Percentiles rank a stretch among this genome's conserved stretches.
These are phyloP conservation scores for Lotus japonicus DNA, from an alignment of 306 rosid genomes.

Conservation along the genomic window DNA sequence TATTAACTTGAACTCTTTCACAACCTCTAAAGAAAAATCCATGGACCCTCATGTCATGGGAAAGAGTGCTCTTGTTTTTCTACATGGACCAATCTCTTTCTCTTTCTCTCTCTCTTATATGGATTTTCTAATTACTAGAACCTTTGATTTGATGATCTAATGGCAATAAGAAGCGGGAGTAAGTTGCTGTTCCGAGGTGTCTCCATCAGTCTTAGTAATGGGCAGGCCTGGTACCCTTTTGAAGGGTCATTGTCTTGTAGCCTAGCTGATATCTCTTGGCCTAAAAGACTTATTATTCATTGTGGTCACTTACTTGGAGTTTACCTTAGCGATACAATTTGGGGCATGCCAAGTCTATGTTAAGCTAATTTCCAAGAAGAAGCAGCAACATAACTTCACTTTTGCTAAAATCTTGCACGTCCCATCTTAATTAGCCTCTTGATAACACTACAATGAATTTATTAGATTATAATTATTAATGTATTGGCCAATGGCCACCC, in stretches of 20 bases:
- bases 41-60: slow-evolving; percentile 38
- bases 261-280: slow-evolving; percentile 7
- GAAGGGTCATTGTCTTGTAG: slow-evolving; percentile 49
- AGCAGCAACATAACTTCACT: slow-evolving; percentile 18
- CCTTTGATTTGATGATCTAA: slow-evolving; percentile 15
- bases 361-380: slow-evolving; percentile 31
- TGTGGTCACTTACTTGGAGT: slow-evolving; percentile 35
- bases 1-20: slow-evolving; percentile 46
- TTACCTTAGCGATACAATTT: neutral
- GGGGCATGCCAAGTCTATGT: too few species aligned
- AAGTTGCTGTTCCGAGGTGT: slow-evolving; percentile 41
- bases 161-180: slow-evolving; percentile 9
- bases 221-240: slow-evolving; percentile 35
- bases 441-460: neutral
- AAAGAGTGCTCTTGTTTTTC: slow-evolving; percentile 48
- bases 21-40: slow-evolving; percentile 35
- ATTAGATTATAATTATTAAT: too few species aligned
- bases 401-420: slow-evolving; percentile 25
- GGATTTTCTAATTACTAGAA: neutral
- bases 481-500: slow-evolving; percentile 2
- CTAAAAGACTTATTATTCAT: neutral
- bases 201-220: slow-evolving; percentile 41
- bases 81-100: neutral
- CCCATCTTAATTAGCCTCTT: slow-evolving; percentile 17
- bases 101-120: slow-evolving; percentile 14